These are phyloP conservation scores for Pinus tabuliformis DNA, from an alignment of 75 land plant species.

Conservation along the genomic window DNA sequence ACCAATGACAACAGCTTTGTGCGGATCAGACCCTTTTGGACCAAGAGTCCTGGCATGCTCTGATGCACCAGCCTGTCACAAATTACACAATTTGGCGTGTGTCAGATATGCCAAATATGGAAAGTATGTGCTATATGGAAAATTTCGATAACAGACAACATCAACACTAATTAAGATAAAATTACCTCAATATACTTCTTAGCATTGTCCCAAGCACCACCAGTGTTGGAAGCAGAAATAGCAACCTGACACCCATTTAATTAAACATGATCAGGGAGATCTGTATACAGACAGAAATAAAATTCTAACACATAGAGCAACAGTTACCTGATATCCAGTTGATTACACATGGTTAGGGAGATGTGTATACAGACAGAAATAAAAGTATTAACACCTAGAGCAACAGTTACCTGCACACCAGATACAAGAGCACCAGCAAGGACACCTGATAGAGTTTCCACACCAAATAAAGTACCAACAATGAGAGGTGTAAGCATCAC, in stretches of 20 bases:
- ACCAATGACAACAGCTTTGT: no score
- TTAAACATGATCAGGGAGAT: neutral
- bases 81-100: no score
- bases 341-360: neutral
- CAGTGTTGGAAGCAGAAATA: conserved; percentile 77
- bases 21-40: no score
- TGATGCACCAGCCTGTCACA: no score
- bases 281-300: neutral
- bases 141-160: no score
- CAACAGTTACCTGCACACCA: conserved; percentile 61
- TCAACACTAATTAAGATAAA: no score
- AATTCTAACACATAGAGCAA: neutral
- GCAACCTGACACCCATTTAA: conserved; percentile 34
- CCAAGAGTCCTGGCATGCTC: no score
- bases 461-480: conserved; percentile 73
- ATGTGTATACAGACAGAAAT: neutral
- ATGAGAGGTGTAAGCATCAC: conserved; percentile 84
- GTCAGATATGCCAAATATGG: no score
- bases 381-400: neutral
- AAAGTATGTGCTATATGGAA: no score
- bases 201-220: conserved; percentile 87
- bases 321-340: conserved; percentile 25
- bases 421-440: conserved; percentile 72
- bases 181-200: conserved; percentile 87
- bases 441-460: conserved; percentile 68